These are phyloP conservation scores for Diaporthe capsici DNA, from an alignment of 2,329 filamentous ascomycete genomes.

Conservation along the genomic window DNA sequence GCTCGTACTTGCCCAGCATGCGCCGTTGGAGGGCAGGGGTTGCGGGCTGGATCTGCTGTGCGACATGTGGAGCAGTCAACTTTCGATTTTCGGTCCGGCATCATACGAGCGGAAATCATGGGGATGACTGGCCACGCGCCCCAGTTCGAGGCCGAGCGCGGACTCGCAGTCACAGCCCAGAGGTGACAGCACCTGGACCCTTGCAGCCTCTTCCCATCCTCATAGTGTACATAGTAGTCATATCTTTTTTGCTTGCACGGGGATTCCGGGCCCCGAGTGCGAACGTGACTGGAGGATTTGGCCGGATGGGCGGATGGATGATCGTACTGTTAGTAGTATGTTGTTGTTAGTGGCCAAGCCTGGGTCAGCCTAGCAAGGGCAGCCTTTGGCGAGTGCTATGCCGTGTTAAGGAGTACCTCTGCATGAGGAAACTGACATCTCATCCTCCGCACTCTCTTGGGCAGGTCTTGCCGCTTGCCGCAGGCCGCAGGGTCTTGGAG, in stretches of 20 bases:
- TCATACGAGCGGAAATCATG: constrained; percentile 38
- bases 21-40: constrained; percentile 21
- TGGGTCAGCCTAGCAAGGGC: neutral
- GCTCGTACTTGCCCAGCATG: constrained; percentile 5
- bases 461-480: neutral
- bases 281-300: neutral
- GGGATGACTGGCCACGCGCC: constrained; percentile 27
- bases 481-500: neutral
- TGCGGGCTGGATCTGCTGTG: constrained; percentile 36
- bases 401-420: constrained; percentile 16
- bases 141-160: constrained; percentile 28
- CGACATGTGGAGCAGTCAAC: constrained; percentile 41
- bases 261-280: neutral
- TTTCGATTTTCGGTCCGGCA: constrained; percentile 41
- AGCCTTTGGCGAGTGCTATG: neutral
- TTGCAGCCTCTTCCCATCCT: neutral
- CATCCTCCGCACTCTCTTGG: neutral
- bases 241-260: neutral
- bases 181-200: neutral
- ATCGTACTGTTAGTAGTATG: neutral
- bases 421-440: neutral
- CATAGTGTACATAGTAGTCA: no score
- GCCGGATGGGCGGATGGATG: neutral
- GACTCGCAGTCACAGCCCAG: constrained; percentile 7
- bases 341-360: neutral